Evolutionary conservation across 257 asterid species (phyloP).

Genomic region (Ilex asprella): DNA sequence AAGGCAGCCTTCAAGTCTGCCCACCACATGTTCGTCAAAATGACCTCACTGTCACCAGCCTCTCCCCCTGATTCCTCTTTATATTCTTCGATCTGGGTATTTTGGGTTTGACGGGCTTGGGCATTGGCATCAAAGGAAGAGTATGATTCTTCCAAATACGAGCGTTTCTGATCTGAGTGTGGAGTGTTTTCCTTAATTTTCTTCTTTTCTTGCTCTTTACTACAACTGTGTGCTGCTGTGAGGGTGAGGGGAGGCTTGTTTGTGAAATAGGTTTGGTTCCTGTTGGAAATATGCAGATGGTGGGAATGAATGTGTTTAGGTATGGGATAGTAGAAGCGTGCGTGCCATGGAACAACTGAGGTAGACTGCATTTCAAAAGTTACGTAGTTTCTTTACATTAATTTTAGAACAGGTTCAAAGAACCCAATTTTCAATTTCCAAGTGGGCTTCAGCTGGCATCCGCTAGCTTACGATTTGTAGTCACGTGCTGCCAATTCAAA

Average conservation of each 20-base stretch:
- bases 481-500: too few relatives aligned
- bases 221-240: conserved; percentile 50
- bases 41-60: conserved; percentile 15
- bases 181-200: conserved; percentile 10
- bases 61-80: conserved; percentile 18
- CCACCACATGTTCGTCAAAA: conserved; percentile 77
- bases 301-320: conserved; percentile 38
- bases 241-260: conserved; percentile 26
- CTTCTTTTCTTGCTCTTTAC: conserved; percentile 48
- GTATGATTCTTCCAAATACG: conserved; percentile 29
- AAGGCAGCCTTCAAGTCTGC: conserved; percentile 65
- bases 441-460: too few relatives aligned
- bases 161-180: conserved; percentile 21
- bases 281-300: conserved; percentile 24
- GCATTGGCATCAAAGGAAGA: conserved; percentile 19
- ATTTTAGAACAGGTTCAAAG: too few relatives aligned
- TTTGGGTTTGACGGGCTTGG: conserved; percentile 2
- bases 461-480: too few relatives aligned
- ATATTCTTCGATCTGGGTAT: conserved; percentile 23
- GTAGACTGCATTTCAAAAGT: conserved; percentile 36
- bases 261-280: conserved; percentile 13
- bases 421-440: too few relatives aligned
- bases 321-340: conserved; percentile 48
- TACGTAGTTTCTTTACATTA: too few relatives aligned
- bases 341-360: conserved; percentile 56